Conservation (phyloP, 257 asterid species). For the Solanum piurae region DNA sequence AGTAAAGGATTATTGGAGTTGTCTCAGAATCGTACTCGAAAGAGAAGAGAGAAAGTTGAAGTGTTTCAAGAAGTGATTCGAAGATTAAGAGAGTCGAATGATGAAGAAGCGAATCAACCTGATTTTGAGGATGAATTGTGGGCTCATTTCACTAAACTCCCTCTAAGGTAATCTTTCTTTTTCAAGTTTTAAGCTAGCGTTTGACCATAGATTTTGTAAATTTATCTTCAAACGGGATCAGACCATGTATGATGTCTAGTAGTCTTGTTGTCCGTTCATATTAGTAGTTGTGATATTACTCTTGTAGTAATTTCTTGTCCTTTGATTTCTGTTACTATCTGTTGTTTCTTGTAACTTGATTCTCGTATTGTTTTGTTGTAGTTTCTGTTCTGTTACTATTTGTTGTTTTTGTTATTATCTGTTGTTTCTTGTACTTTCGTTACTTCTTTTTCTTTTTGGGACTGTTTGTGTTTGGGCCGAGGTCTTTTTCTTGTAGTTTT, state of each 20-base stretch:
- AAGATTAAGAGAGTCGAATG: slow-evolving; percentile 44
- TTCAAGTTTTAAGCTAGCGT: background rate
- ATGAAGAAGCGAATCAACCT: slow-evolving; percentile 42
- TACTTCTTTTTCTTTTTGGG: background rate
- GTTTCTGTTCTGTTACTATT: background rate
- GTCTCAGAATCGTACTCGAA: slow-evolving; percentile 44
- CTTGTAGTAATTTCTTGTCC: background rate
- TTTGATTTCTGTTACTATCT: background rate
- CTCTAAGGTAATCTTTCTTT: slow-evolving; percentile 46
- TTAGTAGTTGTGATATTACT: accelerated
- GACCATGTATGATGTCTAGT: background rate
- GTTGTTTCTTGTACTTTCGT: background rate
- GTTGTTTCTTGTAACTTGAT: background rate
- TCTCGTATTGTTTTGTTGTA: background rate
- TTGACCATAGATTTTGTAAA: background rate
- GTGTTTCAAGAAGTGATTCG: slow-evolving; percentile 57
- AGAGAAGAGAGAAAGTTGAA: slow-evolving; percentile 54
- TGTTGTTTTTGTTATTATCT: too few species aligned
- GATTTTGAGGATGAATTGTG: slow-evolving; percentile 82
- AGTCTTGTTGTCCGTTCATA: background rate
- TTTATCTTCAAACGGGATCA: background rate
- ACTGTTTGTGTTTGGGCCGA: background rate
- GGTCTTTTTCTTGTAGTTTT: background rate
- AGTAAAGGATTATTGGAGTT: slow-evolving; percentile 55
- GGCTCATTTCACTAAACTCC: slow-evolving; percentile 65